Evolutionary conservation across 768 basidiomycete species (phyloP).

Genomic region (Naganishia randhawae): DNA sequence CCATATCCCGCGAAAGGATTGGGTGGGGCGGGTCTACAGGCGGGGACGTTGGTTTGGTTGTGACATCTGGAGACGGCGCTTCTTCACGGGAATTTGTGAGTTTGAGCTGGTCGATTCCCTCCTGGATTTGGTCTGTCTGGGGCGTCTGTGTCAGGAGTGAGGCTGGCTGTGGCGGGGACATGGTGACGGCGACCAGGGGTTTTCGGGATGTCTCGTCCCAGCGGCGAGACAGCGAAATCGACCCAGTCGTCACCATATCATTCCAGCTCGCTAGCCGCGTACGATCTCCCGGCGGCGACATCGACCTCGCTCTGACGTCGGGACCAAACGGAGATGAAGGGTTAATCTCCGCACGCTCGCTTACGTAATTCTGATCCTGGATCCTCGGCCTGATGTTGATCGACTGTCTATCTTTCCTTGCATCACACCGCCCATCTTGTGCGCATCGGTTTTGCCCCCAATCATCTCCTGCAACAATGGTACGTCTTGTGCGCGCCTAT

Average conservation of each 20-base stretch:
- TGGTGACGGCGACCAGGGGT: background rate
- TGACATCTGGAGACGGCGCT: background rate
- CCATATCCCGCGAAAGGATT: conserved; percentile 6
- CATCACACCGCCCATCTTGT: too few relatives aligned
- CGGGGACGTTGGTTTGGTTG: background rate
- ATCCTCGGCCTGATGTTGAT: too few relatives aligned
- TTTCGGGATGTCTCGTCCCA: background rate
- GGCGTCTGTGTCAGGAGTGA: background rate
- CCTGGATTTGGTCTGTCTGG: background rate
- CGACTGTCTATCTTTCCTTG: conserved; percentile 2
- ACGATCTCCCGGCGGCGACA: too few relatives aligned
- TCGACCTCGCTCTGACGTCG: too few relatives aligned
- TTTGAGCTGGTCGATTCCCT: conserved; percentile 11
- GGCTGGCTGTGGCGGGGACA: background rate
- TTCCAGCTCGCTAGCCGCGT: too few relatives aligned
- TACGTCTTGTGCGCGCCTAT: background rate
- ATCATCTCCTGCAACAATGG: background rate
- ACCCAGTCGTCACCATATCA: too few relatives aligned
- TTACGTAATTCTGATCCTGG: too few relatives aligned
- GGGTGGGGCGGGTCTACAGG: background rate
- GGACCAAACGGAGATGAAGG: background rate
- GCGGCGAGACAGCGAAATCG: too few relatives aligned
- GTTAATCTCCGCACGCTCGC: background rate
- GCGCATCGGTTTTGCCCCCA: too few relatives aligned
- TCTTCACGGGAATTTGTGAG: background rate